These are phyloP conservation scores for Fusarium robinianum DNA, from an alignment of 2,329 filamentous ascomycete species.

Conservation along the genomic window DNA sequence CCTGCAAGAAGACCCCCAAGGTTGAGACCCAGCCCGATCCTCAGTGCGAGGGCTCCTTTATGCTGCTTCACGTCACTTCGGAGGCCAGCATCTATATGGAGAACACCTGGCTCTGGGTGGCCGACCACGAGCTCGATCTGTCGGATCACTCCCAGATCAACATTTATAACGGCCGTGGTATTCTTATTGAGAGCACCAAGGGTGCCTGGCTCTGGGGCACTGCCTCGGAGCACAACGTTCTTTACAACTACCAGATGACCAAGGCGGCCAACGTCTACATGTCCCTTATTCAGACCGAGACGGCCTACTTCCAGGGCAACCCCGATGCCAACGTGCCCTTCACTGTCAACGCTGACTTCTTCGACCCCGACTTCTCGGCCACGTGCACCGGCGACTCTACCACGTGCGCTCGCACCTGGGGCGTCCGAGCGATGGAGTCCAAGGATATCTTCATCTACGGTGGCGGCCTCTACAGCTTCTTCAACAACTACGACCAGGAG, in stretches of 20 bases:
- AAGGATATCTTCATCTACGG: slow-evolving; percentile 71
- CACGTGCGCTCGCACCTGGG: slow-evolving; percentile 76
- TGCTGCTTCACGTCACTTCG: slow-evolving; percentile 68
- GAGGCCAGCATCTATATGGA: slow-evolving; percentile 76
- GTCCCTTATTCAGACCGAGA: slow-evolving; percentile 85
- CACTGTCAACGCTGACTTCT: slow-evolving; percentile 58
- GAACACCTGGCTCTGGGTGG: slow-evolving; percentile 89
- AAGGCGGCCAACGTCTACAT: slow-evolving; percentile 81
- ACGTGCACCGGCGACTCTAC: slow-evolving; percentile 53
- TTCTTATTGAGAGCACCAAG: slow-evolving; percentile 74
- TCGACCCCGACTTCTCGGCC: slow-evolving; percentile 68
- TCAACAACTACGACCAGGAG: slow-evolving; percentile 76
- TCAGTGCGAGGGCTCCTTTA: slow-evolving; percentile 74
- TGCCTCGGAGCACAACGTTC: slow-evolving; percentile 65
- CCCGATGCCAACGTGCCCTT: slow-evolving; percentile 73
- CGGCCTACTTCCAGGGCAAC: slow-evolving; percentile 85
- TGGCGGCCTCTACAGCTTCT: slow-evolving; percentile 80
- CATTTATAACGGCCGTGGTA: slow-evolving; percentile 85
- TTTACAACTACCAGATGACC: slow-evolving; percentile 85
- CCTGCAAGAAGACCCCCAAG: slow-evolving; percentile 76
- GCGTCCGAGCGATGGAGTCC: slow-evolving; percentile 71
- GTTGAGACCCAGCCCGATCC: slow-evolving; percentile 63
- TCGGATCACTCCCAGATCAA: slow-evolving; percentile 76
- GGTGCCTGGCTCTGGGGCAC: slow-evolving; percentile 84
- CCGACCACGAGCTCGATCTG: slow-evolving; percentile 86